phyloP scores from a whole-genome alignment of 768 basidiomycete genomes.

The Trametes elegans region DNA sequence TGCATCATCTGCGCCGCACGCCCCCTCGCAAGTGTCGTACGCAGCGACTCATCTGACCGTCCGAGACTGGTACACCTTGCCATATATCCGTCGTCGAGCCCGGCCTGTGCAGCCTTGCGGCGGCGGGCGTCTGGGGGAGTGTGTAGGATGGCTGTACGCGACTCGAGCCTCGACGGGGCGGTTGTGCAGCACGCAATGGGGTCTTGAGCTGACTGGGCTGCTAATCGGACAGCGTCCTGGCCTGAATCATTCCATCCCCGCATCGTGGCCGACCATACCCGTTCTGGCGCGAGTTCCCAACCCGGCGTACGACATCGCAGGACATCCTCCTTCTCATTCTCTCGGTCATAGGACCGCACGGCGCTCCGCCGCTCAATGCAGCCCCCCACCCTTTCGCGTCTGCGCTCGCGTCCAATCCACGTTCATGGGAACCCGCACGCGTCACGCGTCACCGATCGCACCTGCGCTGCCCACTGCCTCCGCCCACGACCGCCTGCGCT shows the following conservation, averaged over 20 bases:
- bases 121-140: background rate
- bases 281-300: constrained; percentile 6
- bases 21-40: background rate
- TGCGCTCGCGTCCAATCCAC: constrained; percentile 16
- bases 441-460: background rate
- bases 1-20: background rate
- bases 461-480: background rate
- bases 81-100: background rate
- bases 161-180: constrained; percentile 3
- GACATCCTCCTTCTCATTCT: constrained; percentile 8
- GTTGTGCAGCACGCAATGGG: constrained; percentile 9
- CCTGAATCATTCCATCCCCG: constrained; percentile 11
- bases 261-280: constrained; percentile 20
- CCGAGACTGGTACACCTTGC: background rate
- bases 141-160: constrained; percentile 1
- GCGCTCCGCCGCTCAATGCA: constrained; percentile 19
- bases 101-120: constrained; percentile 8
- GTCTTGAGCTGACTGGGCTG: constrained; percentile 12
- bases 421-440: constrained; percentile 16
- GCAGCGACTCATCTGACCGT: constrained; percentile 8
- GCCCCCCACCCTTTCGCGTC: background rate
- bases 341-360: constrained; percentile 15
- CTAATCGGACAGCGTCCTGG: constrained; percentile 14
- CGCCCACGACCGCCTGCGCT: background rate
- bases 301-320: constrained; percentile 5